phyloP scores from a whole-genome alignment of 1,284 basidiomycete genomes.

The Moesziomyces globuligerus region DNA sequence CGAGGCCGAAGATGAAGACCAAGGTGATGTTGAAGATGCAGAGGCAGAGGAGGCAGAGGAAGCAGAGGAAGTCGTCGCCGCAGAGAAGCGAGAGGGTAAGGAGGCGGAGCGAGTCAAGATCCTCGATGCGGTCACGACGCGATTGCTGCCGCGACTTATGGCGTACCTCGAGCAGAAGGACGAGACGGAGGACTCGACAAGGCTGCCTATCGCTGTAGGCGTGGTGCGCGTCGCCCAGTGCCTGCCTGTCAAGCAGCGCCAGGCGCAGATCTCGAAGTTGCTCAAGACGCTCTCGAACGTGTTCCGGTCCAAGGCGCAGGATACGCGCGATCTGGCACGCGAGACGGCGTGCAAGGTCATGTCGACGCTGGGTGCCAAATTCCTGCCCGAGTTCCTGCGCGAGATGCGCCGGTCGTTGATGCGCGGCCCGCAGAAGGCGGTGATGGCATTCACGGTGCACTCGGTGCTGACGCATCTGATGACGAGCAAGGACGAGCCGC shows the following conservation, averaged over 20 bases:
- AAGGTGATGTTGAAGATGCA: slow-evolving; percentile 73
- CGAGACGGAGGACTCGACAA: slow-evolving; percentile 78
- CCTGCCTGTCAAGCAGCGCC: slow-evolving; percentile 74
- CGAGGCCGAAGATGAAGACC: slow-evolving; percentile 24
- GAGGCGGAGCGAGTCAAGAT: slow-evolving; percentile 69
- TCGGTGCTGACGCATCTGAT: slow-evolving; percentile 77
- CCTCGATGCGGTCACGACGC: slow-evolving; percentile 77
- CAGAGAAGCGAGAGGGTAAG: slow-evolving; percentile 13
- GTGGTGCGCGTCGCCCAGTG: slow-evolving; percentile 85
- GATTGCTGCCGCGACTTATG: slow-evolving; percentile 64
- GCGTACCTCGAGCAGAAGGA: slow-evolving; percentile 74
- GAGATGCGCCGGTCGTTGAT: slow-evolving; percentile 84
- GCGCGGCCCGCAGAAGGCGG: slow-evolving; percentile 92
- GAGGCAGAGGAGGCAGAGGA: slow-evolving; percentile 64
- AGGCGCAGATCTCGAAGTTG: slow-evolving; percentile 77
- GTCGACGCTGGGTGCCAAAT: slow-evolving; percentile 77
- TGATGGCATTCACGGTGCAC: slow-evolving; percentile 87
- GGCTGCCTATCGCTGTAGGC: slow-evolving; percentile 81
- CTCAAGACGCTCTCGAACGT: slow-evolving; percentile 87
- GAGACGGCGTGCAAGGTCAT: slow-evolving; percentile 87
- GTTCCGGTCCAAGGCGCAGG: slow-evolving; percentile 89
- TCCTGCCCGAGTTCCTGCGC: slow-evolving; percentile 78
- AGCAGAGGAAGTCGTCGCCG: slow-evolving; percentile 16
- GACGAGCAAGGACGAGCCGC: slow-evolving; percentile 71
- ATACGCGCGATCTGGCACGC: slow-evolving; percentile 87